Evolutionary conservation across 177 flowering plant genomes (phyloP), one percentile per base, ranked within the genome.

Genomic region (Tripterygium wilfordii): DNA sequence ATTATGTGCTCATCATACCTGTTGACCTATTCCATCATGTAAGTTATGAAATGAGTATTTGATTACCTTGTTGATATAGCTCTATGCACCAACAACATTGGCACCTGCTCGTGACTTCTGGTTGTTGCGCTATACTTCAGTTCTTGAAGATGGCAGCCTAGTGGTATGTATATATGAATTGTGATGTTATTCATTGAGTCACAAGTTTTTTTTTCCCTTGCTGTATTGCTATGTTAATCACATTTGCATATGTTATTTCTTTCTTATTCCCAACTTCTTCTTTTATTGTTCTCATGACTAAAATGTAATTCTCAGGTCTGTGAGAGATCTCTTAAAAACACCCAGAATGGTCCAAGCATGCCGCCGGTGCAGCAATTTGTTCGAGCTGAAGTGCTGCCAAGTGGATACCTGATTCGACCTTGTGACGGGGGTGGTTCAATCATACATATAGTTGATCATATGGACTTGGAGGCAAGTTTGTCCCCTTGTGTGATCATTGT

Each of bases 341-440:
- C 86, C 43, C 91, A 80, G 55, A 89, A 87, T 69, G 97, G 99
- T 54, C 96, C 91, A 6, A 81, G 74, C 68, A 76, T 84, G 95
- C 96, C 97, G 40, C 63, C 82, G 10, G 96, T 78, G 55, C 97
- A 71, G 61, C 79, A 72, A 63, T 92, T 92, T 80, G 96, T 86
- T 16, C 80, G 97, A 63, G 96, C 89, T 12, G 99, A 89, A 61
- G 81, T 92, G 79, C 72, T 88, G 47, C 95, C 99, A 1, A 89
- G 99, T 71, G 99, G 99, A 23, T 92, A 80, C 60, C 65, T 89
- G 12, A 74, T 92, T 35, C 68, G 97, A 58, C 95, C 99, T 40
- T 92, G 95, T 67, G 99, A 92, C 42, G 99, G 98, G 20, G 96
- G 99, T 59, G 99, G 97, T 16, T 92, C 99, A 19, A 84, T 89